Percentiles rank a stretch among this genome's conserved stretches.
These are phyloP conservation scores for Penicillium psychrofluorescens DNA, from an alignment of 495 filamentous ascomycete genomes.

Conservation along the genomic window DNA sequence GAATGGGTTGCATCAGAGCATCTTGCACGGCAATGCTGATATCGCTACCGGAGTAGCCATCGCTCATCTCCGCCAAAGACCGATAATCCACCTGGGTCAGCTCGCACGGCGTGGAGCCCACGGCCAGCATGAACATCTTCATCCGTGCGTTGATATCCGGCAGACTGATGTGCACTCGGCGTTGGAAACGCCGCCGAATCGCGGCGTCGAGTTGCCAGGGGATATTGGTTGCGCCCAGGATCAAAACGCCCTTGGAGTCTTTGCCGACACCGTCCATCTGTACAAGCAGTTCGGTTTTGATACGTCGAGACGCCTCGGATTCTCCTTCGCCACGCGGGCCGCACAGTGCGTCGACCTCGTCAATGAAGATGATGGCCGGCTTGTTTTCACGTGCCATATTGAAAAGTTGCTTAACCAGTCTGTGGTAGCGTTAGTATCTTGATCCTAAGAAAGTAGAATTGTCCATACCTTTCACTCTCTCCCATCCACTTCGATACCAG, in stretches of 20 bases:
- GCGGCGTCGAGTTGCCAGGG: conserved; percentile 99
- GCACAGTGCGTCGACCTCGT: conserved; percentile 96
- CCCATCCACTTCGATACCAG: conserved; percentile 99
- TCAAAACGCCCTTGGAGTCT: conserved; percentile 86
- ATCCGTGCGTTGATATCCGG: conserved; percentile 84
- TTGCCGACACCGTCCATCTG: conserved; percentile 99
- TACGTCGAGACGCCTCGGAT: conserved; percentile 90
- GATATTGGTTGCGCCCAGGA: conserved; percentile 96
- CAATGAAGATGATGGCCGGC: conserved; percentile 98
- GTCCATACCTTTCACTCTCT: conserved; percentile 79
- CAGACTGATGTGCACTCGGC: conserved; percentile 88
- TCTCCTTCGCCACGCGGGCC: conserved; percentile 96
- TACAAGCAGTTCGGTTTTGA: conserved; percentile 97
- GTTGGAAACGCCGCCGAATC: conserved; percentile 92
- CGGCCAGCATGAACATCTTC: conserved; percentile 93
- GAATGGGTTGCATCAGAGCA: conserved; percentile 93
- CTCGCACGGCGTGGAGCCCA: conserved; percentile 85
- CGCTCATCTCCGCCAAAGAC: conserved; percentile 69
- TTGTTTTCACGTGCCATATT: conserved; percentile 98
- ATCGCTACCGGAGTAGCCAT: conserved; percentile 93
- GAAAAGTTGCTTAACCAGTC: conserved; percentile 94
- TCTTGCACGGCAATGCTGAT: conserved; percentile 96
- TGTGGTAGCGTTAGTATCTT: conserved; percentile 27
- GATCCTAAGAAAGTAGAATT: neutral
- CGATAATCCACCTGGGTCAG: conserved; percentile 71